Conservation (phyloP, 2,329 filamentous ascomycete genomes). For the Fusarium robinianum region DNA sequence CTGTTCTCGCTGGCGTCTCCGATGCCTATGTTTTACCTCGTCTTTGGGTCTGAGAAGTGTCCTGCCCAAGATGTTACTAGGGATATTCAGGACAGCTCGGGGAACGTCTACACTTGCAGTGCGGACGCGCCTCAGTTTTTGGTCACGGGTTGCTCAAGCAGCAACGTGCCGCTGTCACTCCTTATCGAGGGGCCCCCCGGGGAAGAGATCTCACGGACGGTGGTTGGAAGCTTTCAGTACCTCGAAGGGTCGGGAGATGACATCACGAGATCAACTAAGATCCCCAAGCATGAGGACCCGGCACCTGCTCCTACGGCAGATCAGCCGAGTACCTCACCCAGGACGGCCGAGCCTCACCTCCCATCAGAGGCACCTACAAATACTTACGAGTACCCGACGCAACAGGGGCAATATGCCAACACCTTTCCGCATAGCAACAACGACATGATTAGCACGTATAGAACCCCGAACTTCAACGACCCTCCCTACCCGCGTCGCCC, state of each 20-base stretch:
- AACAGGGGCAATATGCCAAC: constrained; percentile 46
- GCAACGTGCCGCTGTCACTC: constrained; percentile 60
- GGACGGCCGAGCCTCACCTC: constrained; percentile 47
- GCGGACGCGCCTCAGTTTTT: constrained; percentile 69
- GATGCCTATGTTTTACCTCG: constrained; percentile 63
- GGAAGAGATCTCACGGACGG: constrained; percentile 57
- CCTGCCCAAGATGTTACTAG: constrained; percentile 63
- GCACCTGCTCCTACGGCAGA: constrained; percentile 44
- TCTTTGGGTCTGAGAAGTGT: constrained; percentile 79
- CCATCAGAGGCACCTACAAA: constrained; percentile 48
- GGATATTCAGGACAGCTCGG: constrained; percentile 58
- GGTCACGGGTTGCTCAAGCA: constrained; percentile 54
- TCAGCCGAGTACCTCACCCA: constrained; percentile 48
- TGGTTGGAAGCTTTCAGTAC: constrained; percentile 53
- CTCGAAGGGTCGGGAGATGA: constrained; percentile 55
- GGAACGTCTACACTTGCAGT: constrained; percentile 72
- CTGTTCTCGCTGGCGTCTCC: constrained; percentile 62
- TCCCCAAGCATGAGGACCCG: constrained; percentile 44
- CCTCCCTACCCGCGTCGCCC: constrained; percentile 50
- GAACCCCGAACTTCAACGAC: constrained; percentile 57
- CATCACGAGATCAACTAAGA: constrained; percentile 46
- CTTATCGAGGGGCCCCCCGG: constrained; percentile 57
- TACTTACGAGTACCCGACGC: constrained; percentile 53
- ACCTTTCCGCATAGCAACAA: constrained; percentile 48
- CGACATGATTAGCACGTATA: constrained; percentile 62